These are phyloP conservation scores for Paspalum vaginatum DNA, from an alignment of 176 grass and related monocot species.

Conservation along the genomic window DNA sequence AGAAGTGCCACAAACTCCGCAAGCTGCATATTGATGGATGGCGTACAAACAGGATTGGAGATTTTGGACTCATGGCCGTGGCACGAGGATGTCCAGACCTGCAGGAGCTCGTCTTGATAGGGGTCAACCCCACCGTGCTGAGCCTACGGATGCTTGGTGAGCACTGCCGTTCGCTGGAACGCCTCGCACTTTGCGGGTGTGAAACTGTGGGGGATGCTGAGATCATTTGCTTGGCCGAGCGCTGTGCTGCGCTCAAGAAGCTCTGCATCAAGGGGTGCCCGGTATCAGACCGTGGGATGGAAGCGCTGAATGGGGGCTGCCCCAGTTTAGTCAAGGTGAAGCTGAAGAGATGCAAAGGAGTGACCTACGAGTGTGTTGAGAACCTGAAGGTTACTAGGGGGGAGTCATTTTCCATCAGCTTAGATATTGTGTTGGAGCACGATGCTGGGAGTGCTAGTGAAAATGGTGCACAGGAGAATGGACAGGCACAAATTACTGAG, in stretches of 20 bases:
- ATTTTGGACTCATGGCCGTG: constrained; percentile 71
- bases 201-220: constrained; percentile 86
- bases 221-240: constrained; percentile 83
- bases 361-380: constrained; percentile 67
- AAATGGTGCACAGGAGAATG: constrained; percentile 49
- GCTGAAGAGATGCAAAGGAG: constrained; percentile 85
- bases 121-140: constrained; percentile 77
- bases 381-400: constrained; percentile 61
- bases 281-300: constrained; percentile 82
- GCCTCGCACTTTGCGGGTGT: constrained; percentile 86
- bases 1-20: constrained; percentile 75
- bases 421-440: constrained; percentile 62
- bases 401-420: constrained; percentile 52
- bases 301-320: constrained; percentile 71
- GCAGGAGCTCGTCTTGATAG: constrained; percentile 86
- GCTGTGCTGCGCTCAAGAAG: constrained; percentile 83
- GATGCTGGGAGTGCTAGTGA: constrained; percentile 51
- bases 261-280: constrained; percentile 98
- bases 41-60: constrained; percentile 87
- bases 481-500: constrained; percentile 36
- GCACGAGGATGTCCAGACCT: constrained; percentile 66
- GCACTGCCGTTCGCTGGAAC: constrained; percentile 71
- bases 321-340: constrained; percentile 93
- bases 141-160: constrained; percentile 74
- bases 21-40: constrained; percentile 94